A percentile compares a stretch with the other conserved stretches of the same genome.
phyloP scores from a whole-genome alignment of 495 filamentous ascomycete species.

The Filosporella fistucella region DNA sequence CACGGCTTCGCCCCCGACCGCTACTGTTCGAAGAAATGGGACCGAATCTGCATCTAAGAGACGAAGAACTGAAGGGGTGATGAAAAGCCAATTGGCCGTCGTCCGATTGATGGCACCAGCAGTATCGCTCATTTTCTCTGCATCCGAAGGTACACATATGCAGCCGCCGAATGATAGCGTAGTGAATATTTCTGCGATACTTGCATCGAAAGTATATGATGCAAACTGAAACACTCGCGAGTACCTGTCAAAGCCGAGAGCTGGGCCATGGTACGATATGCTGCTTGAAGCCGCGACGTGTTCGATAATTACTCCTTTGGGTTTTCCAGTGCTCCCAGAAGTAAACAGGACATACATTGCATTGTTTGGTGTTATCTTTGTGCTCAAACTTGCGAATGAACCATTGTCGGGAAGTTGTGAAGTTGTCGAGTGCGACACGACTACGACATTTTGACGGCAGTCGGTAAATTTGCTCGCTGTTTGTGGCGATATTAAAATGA shows the following conservation, averaged over 20 bases:
- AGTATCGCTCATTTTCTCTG: slow-evolving; percentile 33
- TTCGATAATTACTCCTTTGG: slow-evolving; percentile 36
- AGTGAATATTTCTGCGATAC: slow-evolving; percentile 61
- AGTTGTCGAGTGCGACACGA: neutral
- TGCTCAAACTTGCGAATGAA: too few species aligned
- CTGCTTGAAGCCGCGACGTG: slow-evolving; percentile 20
- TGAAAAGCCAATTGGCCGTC: slow-evolving; percentile 42
- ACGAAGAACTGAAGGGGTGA: slow-evolving; percentile 35
- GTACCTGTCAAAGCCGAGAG: slow-evolving; percentile 46
- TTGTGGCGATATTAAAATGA: neutral
- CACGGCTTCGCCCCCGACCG: slow-evolving; percentile 51
- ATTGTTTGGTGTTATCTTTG: slow-evolving; percentile 26
- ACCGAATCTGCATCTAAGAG: too few species aligned
- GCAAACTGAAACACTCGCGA: slow-evolving; percentile 65
- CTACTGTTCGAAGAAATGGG: slow-evolving; percentile 14
- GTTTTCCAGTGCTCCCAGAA: slow-evolving; percentile 44
- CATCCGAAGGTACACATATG: slow-evolving; percentile 41
- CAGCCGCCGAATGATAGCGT: slow-evolving; percentile 52
- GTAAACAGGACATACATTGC: slow-evolving; percentile 38
- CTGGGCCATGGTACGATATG: slow-evolving; percentile 41
- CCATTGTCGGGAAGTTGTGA: too few species aligned
- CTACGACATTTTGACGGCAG: neutral
- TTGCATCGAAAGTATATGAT: slow-evolving; percentile 65
- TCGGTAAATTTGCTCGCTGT: neutral
- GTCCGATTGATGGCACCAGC: slow-evolving; percentile 31